Evolutionary conservation across 306 rosid genomes (phyloP).

Genomic region (Casuarina equisetifolia): DNA sequence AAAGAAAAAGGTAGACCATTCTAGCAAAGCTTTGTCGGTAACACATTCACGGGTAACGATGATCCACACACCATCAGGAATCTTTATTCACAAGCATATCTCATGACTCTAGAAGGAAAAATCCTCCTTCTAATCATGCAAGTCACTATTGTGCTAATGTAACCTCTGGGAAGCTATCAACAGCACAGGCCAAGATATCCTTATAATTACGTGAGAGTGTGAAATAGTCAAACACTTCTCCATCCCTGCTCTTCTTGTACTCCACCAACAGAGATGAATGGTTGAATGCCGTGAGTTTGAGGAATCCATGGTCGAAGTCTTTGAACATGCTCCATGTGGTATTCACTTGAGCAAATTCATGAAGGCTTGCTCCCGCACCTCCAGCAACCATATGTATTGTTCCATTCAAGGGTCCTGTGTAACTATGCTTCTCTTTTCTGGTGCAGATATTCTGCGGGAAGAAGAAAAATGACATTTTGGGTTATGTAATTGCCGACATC

Average conservation of each 20-base stretch:
- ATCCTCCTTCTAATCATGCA: too few relatives aligned
- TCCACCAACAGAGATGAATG: constrained; percentile 71
- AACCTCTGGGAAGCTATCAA: constrained; percentile 62
- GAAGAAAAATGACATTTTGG: background rate
- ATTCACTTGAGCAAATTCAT: constrained; percentile 55
- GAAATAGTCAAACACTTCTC: constrained; percentile 78
- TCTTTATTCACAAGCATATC: too few relatives aligned
- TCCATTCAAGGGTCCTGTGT: constrained; percentile 72
- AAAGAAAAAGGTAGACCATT: too few relatives aligned
- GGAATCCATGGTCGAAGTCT: constrained; percentile 79
- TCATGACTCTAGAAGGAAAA: too few relatives aligned
- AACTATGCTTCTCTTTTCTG: constrained; percentile 58
- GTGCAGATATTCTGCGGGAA: constrained; percentile 74
- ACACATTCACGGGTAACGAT: too few relatives aligned
- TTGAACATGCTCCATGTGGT: constrained; percentile 77
- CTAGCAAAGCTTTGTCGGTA: too few relatives aligned
- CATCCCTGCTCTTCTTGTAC: constrained; percentile 94
- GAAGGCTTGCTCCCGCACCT: constrained; percentile 87
- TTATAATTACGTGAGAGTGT: constrained; percentile 68
- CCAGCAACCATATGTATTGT: constrained; percentile 91
- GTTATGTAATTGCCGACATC: too few relatives aligned
- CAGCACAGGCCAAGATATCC: constrained; percentile 79
- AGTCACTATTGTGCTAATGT: constrained; percentile 43
- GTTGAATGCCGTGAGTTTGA: constrained; percentile 79
- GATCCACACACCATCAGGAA: too few relatives aligned